Base-by-base conservation (phyloP, 2,329 filamentous ascomycete species). In the Phaeosphaeria sp. region DNA sequence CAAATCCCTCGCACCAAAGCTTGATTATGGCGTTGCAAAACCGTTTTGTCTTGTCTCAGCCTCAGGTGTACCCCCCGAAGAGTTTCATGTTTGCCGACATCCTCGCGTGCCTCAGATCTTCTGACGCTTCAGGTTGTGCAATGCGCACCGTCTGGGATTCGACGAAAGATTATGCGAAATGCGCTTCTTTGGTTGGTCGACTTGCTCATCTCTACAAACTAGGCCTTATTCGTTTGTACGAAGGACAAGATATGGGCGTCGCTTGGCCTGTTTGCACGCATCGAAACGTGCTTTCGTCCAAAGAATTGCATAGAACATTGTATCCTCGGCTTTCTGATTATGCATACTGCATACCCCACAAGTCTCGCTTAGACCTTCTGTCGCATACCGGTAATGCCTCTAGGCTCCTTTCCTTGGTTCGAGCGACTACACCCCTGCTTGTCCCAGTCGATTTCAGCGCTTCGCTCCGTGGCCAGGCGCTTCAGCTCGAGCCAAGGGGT, bases 61-160 rank as follows among this genome's bases (percentile, higher is more conserved):
- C 46, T 48, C 46, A 48, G 46, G 46, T 48, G n/a, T 17, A 25
- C 15, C n/a, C 36, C 27, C 36, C 36, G 36, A 39, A 4, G 36
- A 30, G 46, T 27, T 27, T 48, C 46, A 48, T 23, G 46, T 48
- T 48, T 48, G 25, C 46, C 46, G 46, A 48, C 6, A 30, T 48
- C 46, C 25, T 30, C 11, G 46, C 46, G n/a, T 48, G 25, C 57
- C 51, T 57, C 57, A 60, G 57, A 54, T 53, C 56, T 51, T 57
- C 52, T 22, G 17, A 44, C 57, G 57, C 60, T 46, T 62, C 50
- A 55, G 47, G 48, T 46, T 27, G 54, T 51, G 22, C 46, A 57
- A 58, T 57, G 57, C 60, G 33, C 49, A 55, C 25, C 30, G 56
- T 56, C 53, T 54, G 54, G 54, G 41, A 25, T 18, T 48, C n/a